Evolutionary conservation across 441 rosid genomes (phyloP), one percentile per base, ranked within the genome.

Genomic region (Gossypium davidsonii): DNA sequence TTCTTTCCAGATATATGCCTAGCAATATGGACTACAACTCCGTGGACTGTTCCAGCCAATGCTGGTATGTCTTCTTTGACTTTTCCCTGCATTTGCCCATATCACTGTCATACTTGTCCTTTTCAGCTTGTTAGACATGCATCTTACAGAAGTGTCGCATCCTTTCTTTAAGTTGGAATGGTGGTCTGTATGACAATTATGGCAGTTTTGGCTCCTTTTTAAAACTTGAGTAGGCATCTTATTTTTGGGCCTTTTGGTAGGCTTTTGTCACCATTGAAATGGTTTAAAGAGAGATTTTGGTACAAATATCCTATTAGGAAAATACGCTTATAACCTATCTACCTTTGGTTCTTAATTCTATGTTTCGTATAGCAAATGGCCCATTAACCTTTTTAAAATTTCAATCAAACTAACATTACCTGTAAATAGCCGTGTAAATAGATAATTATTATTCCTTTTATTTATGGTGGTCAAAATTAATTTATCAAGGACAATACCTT

Each of bases 21-120:
- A 86, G 96, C 97, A 66, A 85, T 91, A 74, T 95, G 99, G 99
- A 95, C 99, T 64, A 95, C 99, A 73, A 92, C 99, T 72, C 99
- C 99, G 1, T 95, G 97, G 99, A 95, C 98, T 6, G 69, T 93
- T 80, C 99, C 96, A 67, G 99, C 97, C 77, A 95, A 95, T 82
- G 97, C 97, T 56, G 99, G 99, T 90, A 76, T 73, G 46, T 28
- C 25, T 82, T 75, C 28, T 57, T 64, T 59, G 28, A 69, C 65
- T 74, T 31, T 17, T 44, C 67, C 59, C 61, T 23, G 12, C 17
- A 21, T 56, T 72, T 52, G 28, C 48, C 37, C 59, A 26, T 42
- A 42, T 63, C 42, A 17, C 26, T 63, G 2, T 63, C 67, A 63
- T 67, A 46, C 7, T 66, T 44, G 3, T 66, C 7, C 37, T 64